Conservation (phyloP, 768 basidiomycete genomes). For the Bullera alba region DNA sequence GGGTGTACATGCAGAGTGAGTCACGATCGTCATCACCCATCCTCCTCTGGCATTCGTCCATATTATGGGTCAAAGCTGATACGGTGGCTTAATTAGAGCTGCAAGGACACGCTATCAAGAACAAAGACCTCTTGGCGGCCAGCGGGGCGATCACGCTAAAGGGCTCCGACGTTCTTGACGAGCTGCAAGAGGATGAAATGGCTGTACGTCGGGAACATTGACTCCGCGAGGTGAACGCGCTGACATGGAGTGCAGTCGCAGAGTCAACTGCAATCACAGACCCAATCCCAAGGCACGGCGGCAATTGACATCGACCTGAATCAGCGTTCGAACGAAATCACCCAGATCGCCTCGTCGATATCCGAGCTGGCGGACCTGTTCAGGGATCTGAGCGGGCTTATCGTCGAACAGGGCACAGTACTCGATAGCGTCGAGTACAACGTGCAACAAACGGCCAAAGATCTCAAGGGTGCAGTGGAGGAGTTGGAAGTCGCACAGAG, state of each 20-base stretch:
- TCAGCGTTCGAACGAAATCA: conserved; percentile 62
- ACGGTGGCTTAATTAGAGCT: conserved; percentile 63
- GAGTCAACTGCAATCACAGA: no score
- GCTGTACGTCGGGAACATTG: conserved; percentile 56
- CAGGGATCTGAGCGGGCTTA: conserved; percentile 83
- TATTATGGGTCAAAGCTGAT: background rate
- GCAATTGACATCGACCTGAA: conserved; percentile 49
- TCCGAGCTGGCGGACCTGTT: conserved; percentile 87
- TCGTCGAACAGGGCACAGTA: conserved; percentile 96
- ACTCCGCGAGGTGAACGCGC: background rate
- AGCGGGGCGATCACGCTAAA: conserved; percentile 73
- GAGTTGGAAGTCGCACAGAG: conserved; percentile 74
- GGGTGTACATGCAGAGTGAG: conserved; percentile 96
- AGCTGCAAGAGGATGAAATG: conserved; percentile 82
- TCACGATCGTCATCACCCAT: conserved; percentile 22
- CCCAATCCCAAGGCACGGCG: conserved; percentile 45
- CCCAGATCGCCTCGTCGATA: conserved; percentile 86
- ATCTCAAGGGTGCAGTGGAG: conserved; percentile 73
- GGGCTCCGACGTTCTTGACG: conserved; percentile 73
- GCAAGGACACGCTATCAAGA: conserved; percentile 96
- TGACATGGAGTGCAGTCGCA: conserved; percentile 21
- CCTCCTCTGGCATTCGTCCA: background rate
- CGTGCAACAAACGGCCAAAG: conserved; percentile 79
- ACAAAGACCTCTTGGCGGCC: conserved; percentile 85
- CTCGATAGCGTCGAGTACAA: conserved; percentile 97